A percentile compares a stretch with the other conserved stretches of the same genome.
Conservation (phyloP, 1,139 yeast species). For the Pichia sorboxylosa region DNA sequence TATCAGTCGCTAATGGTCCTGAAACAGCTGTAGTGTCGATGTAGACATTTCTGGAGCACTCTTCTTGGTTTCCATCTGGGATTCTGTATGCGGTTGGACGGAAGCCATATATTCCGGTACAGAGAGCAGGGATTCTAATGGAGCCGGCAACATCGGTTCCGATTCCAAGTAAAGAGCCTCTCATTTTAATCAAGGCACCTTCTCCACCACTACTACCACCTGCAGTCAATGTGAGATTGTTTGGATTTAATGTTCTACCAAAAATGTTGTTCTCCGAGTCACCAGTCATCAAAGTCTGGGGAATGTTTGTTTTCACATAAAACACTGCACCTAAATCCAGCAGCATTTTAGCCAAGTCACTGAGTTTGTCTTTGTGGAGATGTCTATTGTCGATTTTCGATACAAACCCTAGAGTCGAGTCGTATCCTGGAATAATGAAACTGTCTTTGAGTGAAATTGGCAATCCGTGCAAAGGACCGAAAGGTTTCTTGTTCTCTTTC, state of each 20-base stretch:
- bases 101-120: conserved; percentile 29
- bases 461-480: conserved; percentile 41
- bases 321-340: conserved; percentile 40
- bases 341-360: conserved; percentile 32
- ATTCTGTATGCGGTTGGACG: conserved; percentile 24
- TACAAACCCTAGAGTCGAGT: conserved; percentile 28
- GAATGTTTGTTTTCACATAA: conserved; percentile 36
- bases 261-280: conserved; percentile 34
- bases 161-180: conserved; percentile 52
- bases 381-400: conserved; percentile 23
- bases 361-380: too few relatives aligned
- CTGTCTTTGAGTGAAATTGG: conserved; percentile 51
- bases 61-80: conserved; percentile 23
- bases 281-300: conserved; percentile 33
- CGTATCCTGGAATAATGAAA: too few relatives aligned
- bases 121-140: conserved; percentile 29
- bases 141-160: conserved; percentile 45
- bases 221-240: conserved; percentile 35
- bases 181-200: conserved; percentile 53
- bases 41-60: conserved; percentile 14
- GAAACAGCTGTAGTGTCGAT: conserved; percentile 13
- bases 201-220: conserved; percentile 72
- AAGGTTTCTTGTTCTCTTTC: conserved; percentile 27
- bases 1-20: conserved; percentile 26
- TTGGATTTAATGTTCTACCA: conserved; percentile 39